Conservation (phyloP, 164 flowering plant genomes). For the Houttuynia cordata region DNA sequence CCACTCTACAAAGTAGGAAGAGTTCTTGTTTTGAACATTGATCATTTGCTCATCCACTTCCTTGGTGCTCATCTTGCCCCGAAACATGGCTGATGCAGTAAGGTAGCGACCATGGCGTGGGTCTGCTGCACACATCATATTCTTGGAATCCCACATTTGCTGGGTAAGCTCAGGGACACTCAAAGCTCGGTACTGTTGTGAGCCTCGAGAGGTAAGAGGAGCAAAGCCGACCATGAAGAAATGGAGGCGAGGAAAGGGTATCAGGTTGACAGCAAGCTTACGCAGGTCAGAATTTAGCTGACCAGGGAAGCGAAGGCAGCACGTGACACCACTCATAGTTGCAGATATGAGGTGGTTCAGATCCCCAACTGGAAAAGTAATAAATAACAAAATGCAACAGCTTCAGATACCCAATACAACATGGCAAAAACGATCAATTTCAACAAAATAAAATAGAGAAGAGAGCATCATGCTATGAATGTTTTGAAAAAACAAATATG, state of each 20-base stretch:
- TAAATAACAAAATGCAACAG: not conserved
- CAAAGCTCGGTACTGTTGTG: conserved; percentile 74
- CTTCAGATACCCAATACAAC: not conserved
- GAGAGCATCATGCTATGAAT: not conserved
- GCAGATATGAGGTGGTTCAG: conserved; percentile 6
- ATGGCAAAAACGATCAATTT: not conserved
- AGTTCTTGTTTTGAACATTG: conserved; percentile 80
- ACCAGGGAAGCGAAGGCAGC: conserved; percentile 4
- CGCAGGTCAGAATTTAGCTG: conserved; percentile 5
- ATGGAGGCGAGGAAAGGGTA: conserved; percentile 4
- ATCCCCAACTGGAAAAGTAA: not conserved
- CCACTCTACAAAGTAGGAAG: conserved; percentile 87
- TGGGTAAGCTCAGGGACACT: conserved; percentile 21
- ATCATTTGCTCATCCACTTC: conserved; percentile 84
- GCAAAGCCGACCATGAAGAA: conserved; percentile 5
- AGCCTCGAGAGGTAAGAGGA: conserved; percentile 57
- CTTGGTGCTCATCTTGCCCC: conserved; percentile 82
- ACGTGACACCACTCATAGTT: conserved; percentile 4
- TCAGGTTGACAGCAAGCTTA: conserved; percentile 2
- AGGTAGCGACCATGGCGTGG: conserved; percentile 8
- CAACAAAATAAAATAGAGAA: not conserved
- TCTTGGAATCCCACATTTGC: conserved; percentile 16
- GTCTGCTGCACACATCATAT: conserved; percentile 18
- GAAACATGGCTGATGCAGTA: conserved; percentile 24
- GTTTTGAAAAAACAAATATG: not conserved